A percentile compares a stretch with the other conserved stretches of the same genome.
These are phyloP conservation scores for Penicillium mononematosum DNA, from an alignment of 495 filamentous ascomycete genomes.

Conservation along the genomic window DNA sequence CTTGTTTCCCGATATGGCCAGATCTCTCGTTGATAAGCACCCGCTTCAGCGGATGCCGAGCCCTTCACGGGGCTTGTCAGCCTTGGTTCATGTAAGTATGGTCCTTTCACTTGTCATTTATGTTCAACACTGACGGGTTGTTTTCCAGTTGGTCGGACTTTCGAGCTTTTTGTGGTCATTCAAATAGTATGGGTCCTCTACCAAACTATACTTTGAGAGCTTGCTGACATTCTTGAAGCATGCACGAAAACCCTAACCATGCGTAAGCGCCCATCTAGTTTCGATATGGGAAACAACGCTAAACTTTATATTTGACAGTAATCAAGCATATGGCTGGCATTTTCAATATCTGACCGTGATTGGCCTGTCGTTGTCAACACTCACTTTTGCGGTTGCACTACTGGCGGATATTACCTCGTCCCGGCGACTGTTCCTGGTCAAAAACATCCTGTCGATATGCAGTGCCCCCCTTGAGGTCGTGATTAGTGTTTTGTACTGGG, in stretches of 20 bases:
- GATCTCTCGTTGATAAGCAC: conserved; percentile 46
- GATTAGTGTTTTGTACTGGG: conserved; percentile 85
- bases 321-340: conserved; percentile 76
- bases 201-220: conserved; percentile 7
- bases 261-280: conserved; percentile 39
- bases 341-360: conserved; percentile 85
- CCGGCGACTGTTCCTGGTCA: conserved; percentile 62
- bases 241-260: conserved; percentile 46
- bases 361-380: conserved; percentile 65
- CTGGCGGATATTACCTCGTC: conserved; percentile 73
- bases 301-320: conserved; percentile 37
- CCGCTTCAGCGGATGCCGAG: conserved; percentile 70
- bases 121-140: neutral
- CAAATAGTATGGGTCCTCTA: conserved; percentile 51
- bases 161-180: conserved; percentile 68
- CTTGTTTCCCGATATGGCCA: conserved; percentile 18
- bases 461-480: conserved; percentile 77
- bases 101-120: neutral
- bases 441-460: conserved; percentile 71
- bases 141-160: conserved; percentile 54
- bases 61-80: conserved; percentile 68
- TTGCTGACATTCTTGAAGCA: conserved; percentile 27
- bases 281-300: conserved; percentile 18
- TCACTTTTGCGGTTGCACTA: conserved; percentile 68
- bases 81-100: conserved; percentile 61